Evolutionary conservation across 1,139 yeast genomes (phyloP).

Genomic region (Petasospora rhodanensis): DNA sequence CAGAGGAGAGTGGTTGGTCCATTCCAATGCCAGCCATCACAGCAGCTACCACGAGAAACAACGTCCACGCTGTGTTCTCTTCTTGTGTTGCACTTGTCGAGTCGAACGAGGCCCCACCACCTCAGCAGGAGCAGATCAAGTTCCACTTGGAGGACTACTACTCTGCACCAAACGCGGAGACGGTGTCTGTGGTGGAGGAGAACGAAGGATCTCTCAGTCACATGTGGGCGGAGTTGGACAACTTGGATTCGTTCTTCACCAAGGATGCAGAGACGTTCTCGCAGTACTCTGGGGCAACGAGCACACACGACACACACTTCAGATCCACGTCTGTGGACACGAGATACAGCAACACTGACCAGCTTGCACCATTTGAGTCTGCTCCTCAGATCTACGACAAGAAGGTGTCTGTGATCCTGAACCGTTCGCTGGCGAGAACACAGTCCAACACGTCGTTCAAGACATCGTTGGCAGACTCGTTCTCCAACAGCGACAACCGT

Average conservation of each 20-base stretch:
- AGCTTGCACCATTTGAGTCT: constrained; percentile 53
- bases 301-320: constrained; percentile 31
- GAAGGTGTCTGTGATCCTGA: constrained; percentile 70
- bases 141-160: constrained; percentile 64
- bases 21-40: constrained; percentile 92
- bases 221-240: constrained; percentile 96
- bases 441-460: constrained; percentile 75
- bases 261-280: constrained; percentile 41
- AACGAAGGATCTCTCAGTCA: constrained; percentile 71
- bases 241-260: constrained; percentile 87
- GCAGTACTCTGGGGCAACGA: constrained; percentile 22
- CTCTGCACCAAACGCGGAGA: constrained; percentile 37
- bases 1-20: constrained; percentile 98
- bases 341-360: constrained; percentile 38
- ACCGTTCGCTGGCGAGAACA: constrained; percentile 69
- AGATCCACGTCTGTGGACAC: constrained; percentile 53
- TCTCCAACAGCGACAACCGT: constrained; percentile 31
- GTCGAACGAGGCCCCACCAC: constrained; percentile 23
- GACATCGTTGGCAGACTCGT: constrained; percentile 64
- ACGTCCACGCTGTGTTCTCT: constrained; percentile 92
- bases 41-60: constrained; percentile 82
- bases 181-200: constrained; percentile 49
- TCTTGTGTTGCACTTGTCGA: constrained; percentile 49
- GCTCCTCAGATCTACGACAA: constrained; percentile 79
- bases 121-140: constrained; percentile 43